Evolutionary conservation across 2,329 filamentous ascomycete genomes (phyloP), one percentile per base, ranked within the genome.

Genomic region (Endocalyx cinctus): DNA sequence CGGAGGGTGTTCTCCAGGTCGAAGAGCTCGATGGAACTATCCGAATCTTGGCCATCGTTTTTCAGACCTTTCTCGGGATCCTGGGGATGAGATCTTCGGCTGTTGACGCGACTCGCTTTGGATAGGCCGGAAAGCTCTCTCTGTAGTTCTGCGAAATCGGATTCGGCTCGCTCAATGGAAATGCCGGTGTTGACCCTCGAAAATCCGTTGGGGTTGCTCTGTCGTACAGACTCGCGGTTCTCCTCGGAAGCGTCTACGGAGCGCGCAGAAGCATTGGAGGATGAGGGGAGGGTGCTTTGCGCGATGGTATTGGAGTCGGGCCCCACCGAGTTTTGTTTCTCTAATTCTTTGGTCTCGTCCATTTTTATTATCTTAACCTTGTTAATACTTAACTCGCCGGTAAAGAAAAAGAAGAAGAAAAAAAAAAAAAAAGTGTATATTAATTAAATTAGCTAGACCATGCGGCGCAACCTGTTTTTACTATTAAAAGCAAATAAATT

Each of bases 1-100:
- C 84, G 76, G 39, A 94, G 65, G 4, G 82, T 79, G 7, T 69
- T 62, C 57, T 94, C 85, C 23, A 95, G 67, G 53, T 94, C 82
- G 58, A 92, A 94, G 8, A 71, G 66, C 35, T 76, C 76, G 3
- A 66, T 66, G 3, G 66, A 68, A 1, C 64, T 64, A 27, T 70
- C 66, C 0, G 66, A 66, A 4, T 60, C 59, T 1, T 58, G 50
- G 2, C 60, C 54, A 53, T 64, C 46, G 51, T 53, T 4, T 43
- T 63, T 19, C 43, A 56, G 38, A 17, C 59, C 59, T 51, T 80
- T 81, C 50, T 85, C 81, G 7, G 77, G 50, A 60, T 84, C 81
- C 20, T 23, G 8, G n/a, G 8, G 8, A n/a, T 44, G 50, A 5
- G 44, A 50, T 14, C 47, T 51, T 29, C 54, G 54, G 39, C 57